Evolutionary conservation across 225 moss, liverwort and hornwort genomes (phyloP).

Genomic region (Physcomitrium patens): DNA sequence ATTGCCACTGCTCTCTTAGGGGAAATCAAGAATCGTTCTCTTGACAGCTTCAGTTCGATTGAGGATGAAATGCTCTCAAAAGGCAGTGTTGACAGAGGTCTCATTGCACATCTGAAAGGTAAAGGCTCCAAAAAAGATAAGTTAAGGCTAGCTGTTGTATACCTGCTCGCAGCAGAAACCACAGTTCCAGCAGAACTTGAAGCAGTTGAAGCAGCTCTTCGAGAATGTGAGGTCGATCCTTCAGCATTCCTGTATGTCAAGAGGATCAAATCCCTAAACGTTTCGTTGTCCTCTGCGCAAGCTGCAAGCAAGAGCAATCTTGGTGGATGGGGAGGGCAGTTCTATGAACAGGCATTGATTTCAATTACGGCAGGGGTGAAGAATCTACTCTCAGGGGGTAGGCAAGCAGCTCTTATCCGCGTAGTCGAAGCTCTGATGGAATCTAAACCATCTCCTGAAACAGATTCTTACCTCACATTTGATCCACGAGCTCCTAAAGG

Average conservation of each 20-base stretch:
- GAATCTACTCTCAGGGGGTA: constrained; percentile 66
- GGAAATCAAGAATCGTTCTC: constrained; percentile 83
- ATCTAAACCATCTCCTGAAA: constrained; percentile 60
- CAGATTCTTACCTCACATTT: constrained; percentile 63
- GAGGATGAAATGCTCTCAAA: constrained; percentile 92
- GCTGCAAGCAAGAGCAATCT: constrained; percentile 82
- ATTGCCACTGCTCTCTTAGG: constrained; percentile 88
- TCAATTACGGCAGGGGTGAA: constrained; percentile 75
- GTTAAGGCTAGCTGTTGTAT: constrained; percentile 88
- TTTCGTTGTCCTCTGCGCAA: constrained; percentile 73
- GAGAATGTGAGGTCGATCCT: constrained; percentile 84
- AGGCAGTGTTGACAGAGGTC: constrained; percentile 70
- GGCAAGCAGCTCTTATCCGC: constrained; percentile 63
- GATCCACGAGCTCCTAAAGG: constrained; percentile 76
- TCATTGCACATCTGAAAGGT: constrained; percentile 70
- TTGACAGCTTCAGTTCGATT: constrained; percentile 79
- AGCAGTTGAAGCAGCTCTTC: constrained; percentile 82
- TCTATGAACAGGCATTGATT: constrained; percentile 65
- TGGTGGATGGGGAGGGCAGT: constrained; percentile 87
- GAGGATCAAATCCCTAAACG: constrained; percentile 86
- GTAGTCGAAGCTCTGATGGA: constrained; percentile 79
- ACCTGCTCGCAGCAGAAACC: constrained; percentile 83
- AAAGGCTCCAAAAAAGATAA: constrained; percentile 90
- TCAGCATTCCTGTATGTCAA: constrained; percentile 93
- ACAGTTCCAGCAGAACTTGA: constrained; percentile 81